phyloP scores from a whole-genome alignment of 2,329 filamentous ascomycete species.

The Alternaria gaisen region DNA sequence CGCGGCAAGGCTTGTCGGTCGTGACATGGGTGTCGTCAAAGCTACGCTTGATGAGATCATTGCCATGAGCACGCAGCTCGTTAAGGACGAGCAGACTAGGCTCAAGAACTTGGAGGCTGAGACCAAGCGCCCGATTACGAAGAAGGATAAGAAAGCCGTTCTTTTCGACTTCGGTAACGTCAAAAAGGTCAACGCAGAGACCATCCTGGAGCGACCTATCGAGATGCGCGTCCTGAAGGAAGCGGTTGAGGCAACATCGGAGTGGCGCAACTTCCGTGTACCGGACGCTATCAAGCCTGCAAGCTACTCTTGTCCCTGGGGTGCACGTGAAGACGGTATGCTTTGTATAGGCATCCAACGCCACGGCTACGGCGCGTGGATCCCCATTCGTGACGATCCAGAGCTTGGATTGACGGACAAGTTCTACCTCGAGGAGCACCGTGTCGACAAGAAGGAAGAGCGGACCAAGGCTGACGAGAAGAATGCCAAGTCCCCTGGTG shows the following conservation, averaged over 20 bases:
- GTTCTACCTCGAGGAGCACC: conserved; percentile 95
- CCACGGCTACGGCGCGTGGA: conserved; percentile 96
- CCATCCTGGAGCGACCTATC: conserved; percentile 86
- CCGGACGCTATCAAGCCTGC: conserved; percentile 92
- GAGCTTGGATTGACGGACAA: conserved; percentile 89
- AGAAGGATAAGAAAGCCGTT: conserved; percentile 97
- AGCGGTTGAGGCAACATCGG: conserved; percentile 69
- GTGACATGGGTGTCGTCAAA: conserved; percentile 82
- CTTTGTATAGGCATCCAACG: conserved; percentile 90
- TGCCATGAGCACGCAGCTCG: conserved; percentile 73
- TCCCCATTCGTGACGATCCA: conserved; percentile 88
- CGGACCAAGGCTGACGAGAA: conserved; percentile 76
- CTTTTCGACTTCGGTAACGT: conserved; percentile 93
- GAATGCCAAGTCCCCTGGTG: conserved; percentile 88
- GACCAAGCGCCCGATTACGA: conserved; percentile 82
- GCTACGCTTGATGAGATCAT: conserved; percentile 80
- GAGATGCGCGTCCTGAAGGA: conserved; percentile 87
- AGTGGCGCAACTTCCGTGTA: conserved; percentile 83
- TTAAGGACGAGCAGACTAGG: conserved; percentile 75
- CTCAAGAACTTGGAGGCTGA: conserved; percentile 72
- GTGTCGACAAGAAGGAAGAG: conserved; percentile 97
- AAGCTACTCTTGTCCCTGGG: conserved; percentile 91
- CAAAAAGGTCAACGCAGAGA: conserved; percentile 95
- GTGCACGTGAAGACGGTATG: conserved; percentile 94
- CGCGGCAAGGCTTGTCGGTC: conserved; percentile 83